A percentile compares a stretch with the other conserved stretches of the same genome.
These are phyloP conservation scores for Pythium oligandrum DNA, from an alignment of 352 stramenopile species.

Conservation along the genomic window DNA sequence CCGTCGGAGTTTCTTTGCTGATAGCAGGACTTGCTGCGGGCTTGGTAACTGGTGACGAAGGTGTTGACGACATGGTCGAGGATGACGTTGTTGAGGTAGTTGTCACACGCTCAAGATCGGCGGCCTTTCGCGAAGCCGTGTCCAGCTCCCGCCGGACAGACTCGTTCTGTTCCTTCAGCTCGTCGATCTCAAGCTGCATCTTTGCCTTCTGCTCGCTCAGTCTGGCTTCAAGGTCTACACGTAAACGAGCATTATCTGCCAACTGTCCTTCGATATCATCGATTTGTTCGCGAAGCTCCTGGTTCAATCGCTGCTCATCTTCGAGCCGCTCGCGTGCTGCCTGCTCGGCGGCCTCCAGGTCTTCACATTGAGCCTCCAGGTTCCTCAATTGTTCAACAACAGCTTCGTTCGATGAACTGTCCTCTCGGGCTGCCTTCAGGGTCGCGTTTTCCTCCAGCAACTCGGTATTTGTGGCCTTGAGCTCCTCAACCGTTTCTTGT, in stretches of 20 bases:
- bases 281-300: constrained; percentile 42
- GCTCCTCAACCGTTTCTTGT: constrained; percentile 30
- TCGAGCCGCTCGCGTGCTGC: constrained; percentile 33
- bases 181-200: constrained; percentile 50
- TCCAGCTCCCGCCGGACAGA: constrained; percentile 51
- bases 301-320: constrained; percentile 31
- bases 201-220: constrained; percentile 31
- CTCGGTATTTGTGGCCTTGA: constrained; percentile 45
- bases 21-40: too few species aligned
- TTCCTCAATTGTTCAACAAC: neutral
- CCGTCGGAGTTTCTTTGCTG: constrained; percentile 4
- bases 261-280: constrained; percentile 30
- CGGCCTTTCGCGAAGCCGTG: constrained; percentile 36
- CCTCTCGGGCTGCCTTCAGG: constrained; percentile 10
- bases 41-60: constrained; percentile 5
- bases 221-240: constrained; percentile 10
- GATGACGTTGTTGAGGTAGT: constrained; percentile 9
- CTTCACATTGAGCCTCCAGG: constrained; percentile 42
- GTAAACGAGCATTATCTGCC: constrained; percentile 8
- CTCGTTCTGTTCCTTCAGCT: constrained; percentile 41
- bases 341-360: constrained; percentile 50
- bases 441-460: constrained; percentile 46
- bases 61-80: constrained; percentile 15
- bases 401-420: constrained; percentile 4
- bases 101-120: constrained; percentile 37